phyloP scores from a whole-genome alignment of 2,329 filamentous ascomycete species.

The Phialophora chinensis region DNA sequence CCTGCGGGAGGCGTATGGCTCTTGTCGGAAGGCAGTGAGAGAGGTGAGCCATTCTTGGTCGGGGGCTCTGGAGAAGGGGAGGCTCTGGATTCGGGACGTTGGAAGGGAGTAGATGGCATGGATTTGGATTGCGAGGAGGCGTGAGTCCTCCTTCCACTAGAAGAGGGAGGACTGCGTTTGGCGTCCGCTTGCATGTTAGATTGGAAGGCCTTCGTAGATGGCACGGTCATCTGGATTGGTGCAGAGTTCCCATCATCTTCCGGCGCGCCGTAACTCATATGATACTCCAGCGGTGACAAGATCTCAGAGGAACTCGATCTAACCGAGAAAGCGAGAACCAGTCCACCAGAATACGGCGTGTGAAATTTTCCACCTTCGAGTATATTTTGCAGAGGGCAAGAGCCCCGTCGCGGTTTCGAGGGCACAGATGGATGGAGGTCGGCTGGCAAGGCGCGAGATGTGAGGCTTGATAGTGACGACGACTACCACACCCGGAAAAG shows the following conservation, averaged over 20 bases:
- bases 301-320: not conserved
- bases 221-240: slow-evolving; percentile 32
- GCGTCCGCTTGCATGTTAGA: slow-evolving; percentile 25
- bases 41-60: slow-evolving; percentile 79
- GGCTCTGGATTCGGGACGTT: slow-evolving; percentile 79
- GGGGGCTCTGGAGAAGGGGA: slow-evolving; percentile 78
- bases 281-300: slow-evolving; percentile 21
- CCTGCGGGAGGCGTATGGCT: slow-evolving; percentile 74
- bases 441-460: not conserved
- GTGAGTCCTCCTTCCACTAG: slow-evolving; percentile 7
- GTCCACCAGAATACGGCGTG: not conserved
- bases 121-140: slow-evolving; percentile 72
- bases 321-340: not conserved
- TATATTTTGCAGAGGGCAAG: slow-evolving; percentile 7
- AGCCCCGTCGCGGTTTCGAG: not conserved
- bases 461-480: not conserved
- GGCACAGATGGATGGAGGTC: not conserved
- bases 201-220: slow-evolving; percentile 17
- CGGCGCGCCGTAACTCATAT: slow-evolving; percentile 31
- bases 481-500: not conserved
- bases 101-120: slow-evolving; percentile 90
- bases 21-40: slow-evolving; percentile 88
- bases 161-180: slow-evolving; percentile 1
- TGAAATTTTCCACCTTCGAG: not conserved
- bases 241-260: slow-evolving; percentile 35